A percentile compares a stretch with the other conserved stretches of the same genome.
Evolutionary conservation across 164 flowering plant genomes (phyloP).

Genomic region (Protea cynaroides): DNA sequence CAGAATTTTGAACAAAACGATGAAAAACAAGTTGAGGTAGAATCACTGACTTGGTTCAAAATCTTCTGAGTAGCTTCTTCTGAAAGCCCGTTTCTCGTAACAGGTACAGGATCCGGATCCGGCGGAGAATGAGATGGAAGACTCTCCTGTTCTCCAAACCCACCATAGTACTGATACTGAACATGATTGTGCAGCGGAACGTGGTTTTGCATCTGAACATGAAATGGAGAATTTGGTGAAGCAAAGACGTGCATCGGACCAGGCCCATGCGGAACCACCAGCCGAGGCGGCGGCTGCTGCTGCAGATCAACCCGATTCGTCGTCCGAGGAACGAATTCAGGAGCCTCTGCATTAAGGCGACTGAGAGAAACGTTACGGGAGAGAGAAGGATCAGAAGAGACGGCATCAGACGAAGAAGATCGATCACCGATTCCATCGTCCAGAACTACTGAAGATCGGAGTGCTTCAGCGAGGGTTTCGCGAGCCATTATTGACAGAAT

Average conservation of each 20-base stretch:
- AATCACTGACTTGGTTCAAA: constrained; percentile 53
- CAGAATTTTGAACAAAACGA: not conserved
- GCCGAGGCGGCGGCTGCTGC: constrained; percentile 18
- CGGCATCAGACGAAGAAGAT: constrained; percentile 6
- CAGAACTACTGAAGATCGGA: constrained; percentile 9
- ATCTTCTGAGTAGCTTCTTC: constrained; percentile 57
- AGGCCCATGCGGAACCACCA: constrained; percentile 20
- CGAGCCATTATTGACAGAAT: constrained; percentile 8
- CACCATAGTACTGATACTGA: constrained; percentile 21
- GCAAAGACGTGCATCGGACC: constrained; percentile 31
- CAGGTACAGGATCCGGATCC: constrained; percentile 26
- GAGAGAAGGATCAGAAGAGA: constrained; percentile 33
- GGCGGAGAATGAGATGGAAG: constrained; percentile 11
- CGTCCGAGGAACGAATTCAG: constrained; percentile 64
- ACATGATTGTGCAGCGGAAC: constrained; percentile 21
- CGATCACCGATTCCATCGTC: constrained; percentile 7
- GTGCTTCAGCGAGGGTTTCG: constrained; percentile 16
- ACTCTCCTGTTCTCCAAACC: constrained; percentile 26
- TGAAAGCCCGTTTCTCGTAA: constrained; percentile 27
- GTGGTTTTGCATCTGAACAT: constrained; percentile 12
- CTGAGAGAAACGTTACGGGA: constrained; percentile 45
- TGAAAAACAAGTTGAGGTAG: not conserved
- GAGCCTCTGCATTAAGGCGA: constrained; percentile 71
- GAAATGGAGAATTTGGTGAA: constrained; percentile 28
- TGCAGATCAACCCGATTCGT: constrained; percentile 19